Evolutionary conservation across 2,329 filamentous ascomycete species (phyloP).

Genomic region (Neopestalotiopsis sp.): DNA sequence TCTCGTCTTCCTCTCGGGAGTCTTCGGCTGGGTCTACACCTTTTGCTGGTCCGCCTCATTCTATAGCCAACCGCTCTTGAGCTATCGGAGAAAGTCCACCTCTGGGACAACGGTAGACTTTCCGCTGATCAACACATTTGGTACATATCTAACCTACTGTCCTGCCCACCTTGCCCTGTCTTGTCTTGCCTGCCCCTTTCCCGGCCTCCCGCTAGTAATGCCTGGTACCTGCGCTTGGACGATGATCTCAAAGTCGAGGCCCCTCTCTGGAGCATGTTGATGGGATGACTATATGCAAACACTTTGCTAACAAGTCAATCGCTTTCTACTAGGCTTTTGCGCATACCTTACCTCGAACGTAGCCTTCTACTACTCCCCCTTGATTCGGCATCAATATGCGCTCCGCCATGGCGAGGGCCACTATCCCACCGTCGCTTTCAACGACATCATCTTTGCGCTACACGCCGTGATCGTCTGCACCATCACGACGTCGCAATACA

Average conservation of each 20-base stretch:
- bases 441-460: constrained; percentile 86
- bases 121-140: constrained; percentile 73
- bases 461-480: constrained; percentile 78
- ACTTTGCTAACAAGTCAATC: constrained; percentile 5
- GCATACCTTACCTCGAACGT: constrained; percentile 78
- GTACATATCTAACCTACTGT: constrained; percentile 38
- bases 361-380: constrained; percentile 78
- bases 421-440: constrained; percentile 83
- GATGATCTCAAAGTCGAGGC: too few relatives aligned
- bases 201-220: neutral
- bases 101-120: constrained; percentile 88
- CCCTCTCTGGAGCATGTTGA: neutral
- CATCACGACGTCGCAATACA: constrained; percentile 76
- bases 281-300: too few relatives aligned
- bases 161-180: neutral
- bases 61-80: constrained; percentile 88
- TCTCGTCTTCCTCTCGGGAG: constrained; percentile 55
- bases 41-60: constrained; percentile 85
- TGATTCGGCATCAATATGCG: constrained; percentile 83
- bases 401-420: constrained; percentile 64
- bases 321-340: constrained; percentile 60
- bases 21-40: constrained; percentile 79
- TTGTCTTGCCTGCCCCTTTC: neutral
- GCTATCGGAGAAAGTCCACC: constrained; percentile 77
- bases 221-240: neutral